Base-by-base conservation (phyloP, 257 asterid genomes). In the Thymus mandschuricus region DNA sequence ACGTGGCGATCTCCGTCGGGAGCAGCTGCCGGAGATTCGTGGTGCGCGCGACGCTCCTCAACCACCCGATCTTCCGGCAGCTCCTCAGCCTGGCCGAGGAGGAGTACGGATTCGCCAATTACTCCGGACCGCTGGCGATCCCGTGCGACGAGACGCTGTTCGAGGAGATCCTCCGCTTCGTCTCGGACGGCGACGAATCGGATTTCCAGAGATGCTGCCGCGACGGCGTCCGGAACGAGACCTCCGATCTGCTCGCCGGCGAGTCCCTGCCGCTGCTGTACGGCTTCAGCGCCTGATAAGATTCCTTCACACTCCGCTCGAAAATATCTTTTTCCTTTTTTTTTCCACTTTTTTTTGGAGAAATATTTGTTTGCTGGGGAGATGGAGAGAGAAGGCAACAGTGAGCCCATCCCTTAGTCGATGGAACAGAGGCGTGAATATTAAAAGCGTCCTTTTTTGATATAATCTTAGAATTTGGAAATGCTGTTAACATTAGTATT, bases 61-160 rank as follows among this genome's bases (percentile, higher is more conserved):
- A 92, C 79, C 96, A 90, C 75, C 92, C 98, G 6, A 68, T 88
- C 8, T 92, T 92, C 75, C 68, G 76, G 79, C 81, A 75, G 71
- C 84, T 90, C 6, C 60, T 92, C 66, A 72, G 67, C 57, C 88
- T 83, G 49, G 95, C 97, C 11, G 98, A 84, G 83, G 96, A 90
- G 54, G 97, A 88, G 59, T 92, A 81, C 81, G 98, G 98, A 0
- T 92, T 90, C 73, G 79, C 77, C 2, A 76, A 69, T 35, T 34
- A 70, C 52, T 66, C 87, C 4, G 97, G 98, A 0, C 94, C 97
- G 35, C 78, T 92, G 33, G 71, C 80, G 64, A 83, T 92, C 29
- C 98, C 97, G 2, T 92, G 98, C 52, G 96, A 92, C 51, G 98
- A 86, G 73, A 61, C 83, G 10, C 43, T 84, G 57, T 92, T 92